Conservation (phyloP, 2,329 filamentous ascomycete genomes). For the Aspergillus quadricinctus region DNA sequence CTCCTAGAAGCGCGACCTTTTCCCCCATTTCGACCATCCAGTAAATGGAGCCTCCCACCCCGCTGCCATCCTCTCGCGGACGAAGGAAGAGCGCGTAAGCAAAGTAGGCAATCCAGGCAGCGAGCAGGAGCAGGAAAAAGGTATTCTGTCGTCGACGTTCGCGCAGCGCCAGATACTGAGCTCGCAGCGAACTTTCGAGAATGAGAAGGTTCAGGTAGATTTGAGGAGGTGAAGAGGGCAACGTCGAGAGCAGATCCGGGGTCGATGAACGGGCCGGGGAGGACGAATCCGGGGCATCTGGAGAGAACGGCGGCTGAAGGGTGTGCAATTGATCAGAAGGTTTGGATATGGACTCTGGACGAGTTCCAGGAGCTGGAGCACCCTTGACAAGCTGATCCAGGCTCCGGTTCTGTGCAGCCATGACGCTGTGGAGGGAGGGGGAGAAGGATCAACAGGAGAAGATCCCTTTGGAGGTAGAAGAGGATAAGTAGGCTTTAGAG, state of each 20-base stretch:
- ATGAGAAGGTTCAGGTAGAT: conserved; percentile 98
- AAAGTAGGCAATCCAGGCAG: conserved; percentile 77
- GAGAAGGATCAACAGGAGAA: conserved; percentile 3
- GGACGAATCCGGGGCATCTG: conserved; percentile 32
- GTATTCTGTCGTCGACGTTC: conserved; percentile 86
- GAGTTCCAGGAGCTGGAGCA: conserved; percentile 61
- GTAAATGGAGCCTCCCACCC: conserved; percentile 89
- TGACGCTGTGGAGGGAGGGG: conserved; percentile 25
- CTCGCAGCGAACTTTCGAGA: conserved; percentile 86
- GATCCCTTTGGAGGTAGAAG: neutral
- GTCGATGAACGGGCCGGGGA: conserved; percentile 44
- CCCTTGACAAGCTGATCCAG: conserved; percentile 93
- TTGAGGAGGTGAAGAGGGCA: conserved; percentile 88
- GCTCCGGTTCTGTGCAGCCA: conserved; percentile 52
- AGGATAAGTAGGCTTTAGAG: conserved; percentile 2
- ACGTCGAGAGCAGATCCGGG: conserved; percentile 68
- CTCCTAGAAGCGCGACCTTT: conserved; percentile 87
- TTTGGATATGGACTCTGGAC: conserved; percentile 30
- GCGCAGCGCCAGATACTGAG: conserved; percentile 87
- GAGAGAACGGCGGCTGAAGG: conserved; percentile 10
- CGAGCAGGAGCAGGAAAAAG: conserved; percentile 79
- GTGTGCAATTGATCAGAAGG: conserved; percentile 23
- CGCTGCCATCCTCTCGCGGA: conserved; percentile 90
- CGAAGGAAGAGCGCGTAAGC: conserved; percentile 87
- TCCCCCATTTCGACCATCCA: conserved; percentile 90